Conservation (phyloP, 2,329 filamentous ascomycete species). For the Emergomyces orientalis region DNA sequence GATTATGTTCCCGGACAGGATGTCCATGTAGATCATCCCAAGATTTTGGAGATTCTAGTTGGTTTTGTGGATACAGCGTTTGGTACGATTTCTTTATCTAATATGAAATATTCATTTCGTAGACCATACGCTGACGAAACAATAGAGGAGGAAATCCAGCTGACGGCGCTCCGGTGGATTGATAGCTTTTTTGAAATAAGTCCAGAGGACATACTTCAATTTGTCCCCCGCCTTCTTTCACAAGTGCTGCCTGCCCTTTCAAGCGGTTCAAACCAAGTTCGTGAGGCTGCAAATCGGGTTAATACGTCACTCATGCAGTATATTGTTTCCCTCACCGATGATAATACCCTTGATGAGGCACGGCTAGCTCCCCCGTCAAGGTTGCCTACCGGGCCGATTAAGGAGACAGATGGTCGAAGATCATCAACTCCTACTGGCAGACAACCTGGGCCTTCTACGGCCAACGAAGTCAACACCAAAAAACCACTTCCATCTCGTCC, state of each 20-base stretch:
- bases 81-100: conserved; percentile 43
- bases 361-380: conserved; percentile 31
- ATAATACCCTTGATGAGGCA: conserved; percentile 39
- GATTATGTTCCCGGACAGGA: conserved; percentile 98
- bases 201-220: conserved; percentile 88
- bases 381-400: conserved; percentile 32
- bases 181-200: conserved; percentile 95
- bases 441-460: conserved; percentile 10
- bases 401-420: conserved; percentile 32
- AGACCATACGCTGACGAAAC: conserved; percentile 13
- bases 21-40: conserved; percentile 85
- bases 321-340: conserved; percentile 80
- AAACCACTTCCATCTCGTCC: conserved; percentile 24
- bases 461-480: conserved; percentile 25
- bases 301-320: conserved; percentile 90
- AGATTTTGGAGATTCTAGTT: conserved; percentile 84
- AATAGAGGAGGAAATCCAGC: conserved; percentile 77
- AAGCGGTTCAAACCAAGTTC: conserved; percentile 79
- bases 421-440: conserved; percentile 33
- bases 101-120: conserved; percentile 5
- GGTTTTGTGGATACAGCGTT: conserved; percentile 75
- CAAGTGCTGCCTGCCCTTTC: conserved; percentile 92
- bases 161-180: conserved; percentile 90
- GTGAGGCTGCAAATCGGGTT: conserved; percentile 77
- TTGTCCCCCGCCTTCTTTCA: conserved; percentile 83